Conservation (phyloP, 2,329 filamentous ascomycete genomes). For the Trichoderma sp. region DNA sequence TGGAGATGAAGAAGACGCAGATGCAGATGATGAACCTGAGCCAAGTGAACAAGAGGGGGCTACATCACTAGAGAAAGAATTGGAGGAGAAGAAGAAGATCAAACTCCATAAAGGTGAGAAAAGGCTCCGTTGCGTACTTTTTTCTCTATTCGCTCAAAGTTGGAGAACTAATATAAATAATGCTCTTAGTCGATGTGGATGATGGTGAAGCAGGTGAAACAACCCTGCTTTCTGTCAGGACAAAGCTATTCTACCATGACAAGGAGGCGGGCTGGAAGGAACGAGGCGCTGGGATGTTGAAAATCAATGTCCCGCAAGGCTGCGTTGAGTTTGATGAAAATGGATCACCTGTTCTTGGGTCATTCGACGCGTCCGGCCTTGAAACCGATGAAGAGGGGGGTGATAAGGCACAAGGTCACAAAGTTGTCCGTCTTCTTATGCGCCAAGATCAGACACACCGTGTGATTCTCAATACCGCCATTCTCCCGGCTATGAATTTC, state of each 20-base stretch:
- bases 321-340: constrained; percentile 58
- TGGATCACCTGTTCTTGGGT: constrained; percentile 51
- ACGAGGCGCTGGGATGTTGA: constrained; percentile 78
- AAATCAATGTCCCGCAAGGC: constrained; percentile 72
- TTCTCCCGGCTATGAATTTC: constrained; percentile 78
- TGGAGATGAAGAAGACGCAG: constrained; percentile 42
- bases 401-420: constrained; percentile 34
- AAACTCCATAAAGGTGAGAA: constrained; percentile 70
- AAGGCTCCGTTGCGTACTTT: background rate
- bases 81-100: constrained; percentile 65
- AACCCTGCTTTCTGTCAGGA: constrained; percentile 73
- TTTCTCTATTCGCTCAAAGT: background rate
- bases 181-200: constrained; percentile 63
- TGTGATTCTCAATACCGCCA: constrained; percentile 80
- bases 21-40: constrained; percentile 46
- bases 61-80: constrained; percentile 54
- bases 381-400: constrained; percentile 39
- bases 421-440: constrained; percentile 77
- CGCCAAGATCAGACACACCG: constrained; percentile 86
- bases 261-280: constrained; percentile 81
- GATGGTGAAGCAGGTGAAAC: constrained; percentile 85
- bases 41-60: constrained; percentile 50
- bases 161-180: constrained; percentile 31
- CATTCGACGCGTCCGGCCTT: constrained; percentile 57
- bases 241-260: constrained; percentile 82